These are phyloP conservation scores for Cyclotella kingstonii DNA, from an alignment of 108 stramenopile species.

Conservation along the genomic window DNA sequence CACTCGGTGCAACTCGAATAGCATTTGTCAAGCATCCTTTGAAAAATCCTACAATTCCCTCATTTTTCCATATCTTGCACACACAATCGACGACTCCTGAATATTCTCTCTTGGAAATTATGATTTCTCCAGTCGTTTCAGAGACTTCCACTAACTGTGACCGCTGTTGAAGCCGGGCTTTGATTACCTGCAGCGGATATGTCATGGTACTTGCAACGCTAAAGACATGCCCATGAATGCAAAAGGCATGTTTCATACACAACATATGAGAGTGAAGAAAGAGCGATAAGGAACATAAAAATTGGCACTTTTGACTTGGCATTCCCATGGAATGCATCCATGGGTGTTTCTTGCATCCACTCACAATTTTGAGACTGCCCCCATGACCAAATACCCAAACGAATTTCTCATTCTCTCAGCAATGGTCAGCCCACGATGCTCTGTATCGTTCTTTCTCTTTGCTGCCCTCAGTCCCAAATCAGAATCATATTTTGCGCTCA, in stretches of 20 bases:
- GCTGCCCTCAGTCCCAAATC: too few species aligned
- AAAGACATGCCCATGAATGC: background rate
- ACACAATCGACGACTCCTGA: conserved; percentile 64
- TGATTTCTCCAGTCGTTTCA: conserved; percentile 58
- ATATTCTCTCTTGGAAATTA: conserved; percentile 70
- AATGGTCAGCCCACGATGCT: conserved; percentile 18
- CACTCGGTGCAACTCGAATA: conserved; percentile 92
- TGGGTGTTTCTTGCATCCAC: conserved; percentile 10
- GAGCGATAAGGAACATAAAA: too few species aligned
- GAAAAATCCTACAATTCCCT: conserved; percentile 91
- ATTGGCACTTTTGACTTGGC: too few species aligned
- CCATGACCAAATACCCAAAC: conserved; percentile 84
- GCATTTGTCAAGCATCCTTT: conserved; percentile 95
- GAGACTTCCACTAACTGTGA: conserved; percentile 67
- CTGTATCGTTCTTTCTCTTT: background rate
- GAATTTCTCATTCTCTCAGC: conserved; percentile 56
- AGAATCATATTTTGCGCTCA: too few species aligned
- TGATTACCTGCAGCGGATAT: conserved; percentile 95
- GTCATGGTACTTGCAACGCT: conserved; percentile 82
- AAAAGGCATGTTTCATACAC: too few species aligned
- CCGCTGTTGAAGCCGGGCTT: conserved; percentile 94
- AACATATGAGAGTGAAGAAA: too few species aligned
- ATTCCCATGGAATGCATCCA: too few species aligned
- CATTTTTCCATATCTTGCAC: conserved; percentile 58
- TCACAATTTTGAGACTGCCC: conserved; percentile 82